Base-by-base conservation (phyloP, 2,329 filamentous ascomycete genomes). In the Teratosphaeria zuluensis region DNA sequence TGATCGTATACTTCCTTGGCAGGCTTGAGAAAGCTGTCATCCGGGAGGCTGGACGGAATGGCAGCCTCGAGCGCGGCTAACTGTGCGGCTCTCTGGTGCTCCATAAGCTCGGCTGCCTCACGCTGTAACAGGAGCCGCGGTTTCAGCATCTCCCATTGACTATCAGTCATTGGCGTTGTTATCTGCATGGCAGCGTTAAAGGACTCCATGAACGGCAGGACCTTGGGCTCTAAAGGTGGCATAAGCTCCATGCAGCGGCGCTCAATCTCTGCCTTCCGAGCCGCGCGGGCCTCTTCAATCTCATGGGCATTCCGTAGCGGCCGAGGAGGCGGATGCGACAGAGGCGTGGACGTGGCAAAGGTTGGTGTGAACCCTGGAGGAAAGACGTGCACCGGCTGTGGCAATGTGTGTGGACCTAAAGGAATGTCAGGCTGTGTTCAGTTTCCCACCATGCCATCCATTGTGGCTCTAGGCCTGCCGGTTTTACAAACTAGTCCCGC, bases 151-250 rank as follows among this genome's bases (percentile, higher is more conserved):
- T 83, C 80, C 89, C 88, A 92, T 3, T 85, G 83, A 57, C 78
- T 76, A 60, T 90, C 86, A 63, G 83, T 85, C 65, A 92, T 76
- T 21, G 85, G 84, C 28, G 82, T 79, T 9, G 82, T 81, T 42
- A 90, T 87, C 62, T 89, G 83, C 53, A 88, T 80, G 32, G 89
- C 85, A 42, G 86, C 87, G 68, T 87, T 83, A 70, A 90, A 92
- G 1, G 87, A 84, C 53, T 87, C 81, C 72, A 90, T 88, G 67
- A 87, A 84, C 58, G 80, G 80, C 59, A 92, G 76, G 51, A 88
- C 77, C 63, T 78, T 79, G 46, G 84, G 74, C 54, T 77, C 74
- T 58, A 92, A 75, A 1, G 88, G 86, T 30, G 88, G 88, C 33
- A 84, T 73, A 54, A 92, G 78, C 70, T 81, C 74, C 52, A 63